These are phyloP conservation scores for Globisporangium perplexum DNA, from an alignment of 352 stramenopile species.

Conservation along the genomic window DNA sequence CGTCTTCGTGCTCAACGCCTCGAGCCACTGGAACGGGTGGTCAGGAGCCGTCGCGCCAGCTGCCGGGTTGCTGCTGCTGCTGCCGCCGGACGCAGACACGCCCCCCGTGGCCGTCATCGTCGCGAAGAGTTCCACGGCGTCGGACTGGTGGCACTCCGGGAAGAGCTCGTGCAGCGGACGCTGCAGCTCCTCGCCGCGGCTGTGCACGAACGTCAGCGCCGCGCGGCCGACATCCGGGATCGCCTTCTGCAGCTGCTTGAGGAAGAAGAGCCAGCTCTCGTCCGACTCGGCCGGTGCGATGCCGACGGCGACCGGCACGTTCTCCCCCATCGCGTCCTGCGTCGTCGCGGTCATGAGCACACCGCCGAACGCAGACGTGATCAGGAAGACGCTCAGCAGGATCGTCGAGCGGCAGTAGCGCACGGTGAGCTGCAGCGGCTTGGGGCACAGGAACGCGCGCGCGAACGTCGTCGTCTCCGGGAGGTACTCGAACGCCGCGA, in stretches of 20 bases:
- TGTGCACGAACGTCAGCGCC: conserved; percentile 59
- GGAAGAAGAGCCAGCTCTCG: conserved; percentile 59
- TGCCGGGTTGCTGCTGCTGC: background rate
- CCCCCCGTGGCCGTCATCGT: background rate
- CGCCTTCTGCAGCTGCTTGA: conserved; percentile 45
- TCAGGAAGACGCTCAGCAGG: conserved; percentile 62
- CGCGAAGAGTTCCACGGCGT: conserved; percentile 58
- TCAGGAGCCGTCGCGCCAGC: conserved; percentile 15
- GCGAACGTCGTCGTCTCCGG: conserved; percentile 39
- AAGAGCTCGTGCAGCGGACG: conserved; percentile 36
- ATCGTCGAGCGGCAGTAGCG: conserved; percentile 55
- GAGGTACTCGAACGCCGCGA: conserved; percentile 61
- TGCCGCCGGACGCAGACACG: too few relatives aligned
- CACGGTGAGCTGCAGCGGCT: conserved; percentile 42
- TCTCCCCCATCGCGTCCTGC: conserved; percentile 74
- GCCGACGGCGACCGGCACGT: conserved; percentile 58
- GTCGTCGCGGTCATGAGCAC: conserved; percentile 64
- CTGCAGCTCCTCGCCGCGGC: conserved; percentile 47
- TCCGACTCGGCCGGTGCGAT: conserved; percentile 51
- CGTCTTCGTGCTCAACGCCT: conserved; percentile 53
- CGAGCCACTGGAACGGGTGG: conserved; percentile 55
- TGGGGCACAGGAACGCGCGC: conserved; percentile 63
- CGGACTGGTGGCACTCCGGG: conserved; percentile 47
- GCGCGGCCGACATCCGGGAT: conserved; percentile 51
- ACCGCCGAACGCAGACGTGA: conserved; percentile 62